Conservation (phyloP, 208 protist species). For the Leishmania tropica region DNA sequence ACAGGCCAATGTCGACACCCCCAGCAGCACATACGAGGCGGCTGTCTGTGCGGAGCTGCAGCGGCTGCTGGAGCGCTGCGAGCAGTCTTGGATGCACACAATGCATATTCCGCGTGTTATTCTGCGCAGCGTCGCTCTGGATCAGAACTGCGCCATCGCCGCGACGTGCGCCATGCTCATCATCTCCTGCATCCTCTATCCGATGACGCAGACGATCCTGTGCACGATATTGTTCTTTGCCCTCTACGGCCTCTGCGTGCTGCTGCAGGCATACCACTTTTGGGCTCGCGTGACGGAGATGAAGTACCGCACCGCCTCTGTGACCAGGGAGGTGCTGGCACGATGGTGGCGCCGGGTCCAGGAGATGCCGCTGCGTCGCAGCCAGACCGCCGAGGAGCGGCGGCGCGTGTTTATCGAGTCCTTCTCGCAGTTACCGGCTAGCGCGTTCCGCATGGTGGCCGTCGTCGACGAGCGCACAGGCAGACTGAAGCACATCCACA, state of each 20-base stretch:
- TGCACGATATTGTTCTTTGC: conserved; percentile 68
- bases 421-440: conserved; percentile 64
- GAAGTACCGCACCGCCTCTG: conserved; percentile 59
- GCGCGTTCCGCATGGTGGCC: conserved; percentile 79
- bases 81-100: conserved; percentile 38
- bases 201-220: conserved; percentile 46
- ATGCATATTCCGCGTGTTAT: conserved; percentile 47
- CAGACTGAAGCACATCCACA: conserved; percentile 77
- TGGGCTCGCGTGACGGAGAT: conserved; percentile 82
- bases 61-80: conserved; percentile 48
- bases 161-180: conserved; percentile 75
- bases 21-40: conserved; percentile 73
- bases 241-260: conserved; percentile 60
- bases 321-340: conserved; percentile 61
- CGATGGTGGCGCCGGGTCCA: conserved; percentile 65
- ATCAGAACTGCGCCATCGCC: conserved; percentile 61
- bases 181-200: conserved; percentile 59
- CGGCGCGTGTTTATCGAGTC: conserved; percentile 63
- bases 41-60: conserved; percentile 61
- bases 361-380: conserved; percentile 40
- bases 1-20: conserved; percentile 35
- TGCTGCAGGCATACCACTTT: conserved; percentile 72
- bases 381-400: conserved; percentile 63
- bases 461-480: conserved; percentile 66
- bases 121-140: conserved; percentile 49